Evolutionary conservation across 768 basidiomycete genomes (phyloP).

Genomic region (Russula sp.): DNA sequence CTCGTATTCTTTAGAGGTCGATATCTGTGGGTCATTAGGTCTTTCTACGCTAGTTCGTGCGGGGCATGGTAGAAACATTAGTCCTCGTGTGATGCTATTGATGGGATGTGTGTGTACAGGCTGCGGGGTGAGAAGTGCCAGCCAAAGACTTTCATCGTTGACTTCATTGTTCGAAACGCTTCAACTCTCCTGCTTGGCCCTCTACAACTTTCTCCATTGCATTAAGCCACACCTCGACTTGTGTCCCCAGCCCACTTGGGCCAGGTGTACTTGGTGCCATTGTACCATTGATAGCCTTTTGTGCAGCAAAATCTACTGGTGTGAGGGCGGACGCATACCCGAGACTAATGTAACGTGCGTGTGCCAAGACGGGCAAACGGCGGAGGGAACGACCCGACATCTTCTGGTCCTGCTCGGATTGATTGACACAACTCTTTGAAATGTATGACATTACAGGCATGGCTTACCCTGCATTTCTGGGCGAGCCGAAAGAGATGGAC

Average conservation of each 20-base stretch:
- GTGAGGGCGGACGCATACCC: conserved; percentile 4
- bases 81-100: background rate
- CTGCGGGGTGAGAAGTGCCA: background rate
- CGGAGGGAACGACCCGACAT: conserved; percentile 91
- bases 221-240: conserved; percentile 70
- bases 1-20: background rate
- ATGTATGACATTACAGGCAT: background rate
- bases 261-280: background rate
- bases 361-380: conserved; percentile 88
- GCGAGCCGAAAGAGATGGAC: conserved; percentile 63
- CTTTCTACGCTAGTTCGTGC: background rate
- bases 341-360: conserved; percentile 70
- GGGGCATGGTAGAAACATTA: background rate
- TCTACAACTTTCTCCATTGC: conserved; percentile 77
- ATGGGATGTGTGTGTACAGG: background rate
- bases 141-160: background rate
- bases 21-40: background rate
- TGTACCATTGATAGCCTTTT: conserved; percentile 12
- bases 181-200: conserved; percentile 49
- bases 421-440: conserved; percentile 1
- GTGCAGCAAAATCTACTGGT: background rate
- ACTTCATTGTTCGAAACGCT: conserved; percentile 35
- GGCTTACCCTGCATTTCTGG: conserved; percentile 66
- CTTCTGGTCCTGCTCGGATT: conserved; percentile 48
- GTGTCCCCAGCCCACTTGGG: conserved; percentile 30